A percentile compares a stretch with the other conserved stretches of the same genome.
phyloP scores from a whole-genome alignment of 2,329 filamentous ascomycete genomes.

The Cytospora mali region DNA sequence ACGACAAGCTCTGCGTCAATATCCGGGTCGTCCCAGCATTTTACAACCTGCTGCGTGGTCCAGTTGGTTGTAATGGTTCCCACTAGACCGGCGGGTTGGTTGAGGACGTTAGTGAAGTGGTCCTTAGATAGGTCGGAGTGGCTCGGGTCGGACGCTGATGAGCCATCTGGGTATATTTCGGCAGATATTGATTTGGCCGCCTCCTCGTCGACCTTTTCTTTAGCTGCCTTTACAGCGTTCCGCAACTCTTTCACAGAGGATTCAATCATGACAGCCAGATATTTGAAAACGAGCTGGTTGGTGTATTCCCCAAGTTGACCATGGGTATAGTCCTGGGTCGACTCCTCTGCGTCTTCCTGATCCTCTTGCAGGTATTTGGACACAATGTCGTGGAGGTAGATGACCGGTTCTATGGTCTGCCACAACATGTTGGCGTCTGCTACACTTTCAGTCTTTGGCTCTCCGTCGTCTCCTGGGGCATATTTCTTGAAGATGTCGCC shows the following conservation, averaged over 20 bases:
- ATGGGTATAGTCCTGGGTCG: slow-evolving; percentile 29
- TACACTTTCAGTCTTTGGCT: slow-evolving; percentile 8
- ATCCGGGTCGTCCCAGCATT: slow-evolving; percentile 68
- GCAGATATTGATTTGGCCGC: slow-evolving; percentile 36
- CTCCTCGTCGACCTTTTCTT: slow-evolving; percentile 36
- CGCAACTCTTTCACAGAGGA: slow-evolving; percentile 37
- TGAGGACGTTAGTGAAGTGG: slow-evolving; percentile 61
- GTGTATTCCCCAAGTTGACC: slow-evolving; percentile 36
- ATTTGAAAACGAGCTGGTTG: slow-evolving; percentile 36
- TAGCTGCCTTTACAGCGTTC: slow-evolving; percentile 37
- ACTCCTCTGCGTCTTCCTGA: slow-evolving; percentile 33
- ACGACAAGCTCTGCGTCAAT: slow-evolving; percentile 64
- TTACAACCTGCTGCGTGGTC: slow-evolving; percentile 66
- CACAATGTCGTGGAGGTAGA: slow-evolving; percentile 36
- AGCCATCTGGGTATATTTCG: slow-evolving; percentile 34
- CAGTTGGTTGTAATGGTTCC: slow-evolving; percentile 65
- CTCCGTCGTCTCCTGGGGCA: slow-evolving; percentile 8
- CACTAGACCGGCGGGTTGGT: slow-evolving; percentile 57
- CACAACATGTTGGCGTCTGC: slow-evolving; percentile 34
- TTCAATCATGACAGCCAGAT: slow-evolving; percentile 37
- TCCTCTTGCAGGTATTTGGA: slow-evolving; percentile 37
- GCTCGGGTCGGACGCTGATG: slow-evolving; percentile 55
- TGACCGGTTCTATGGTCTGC: slow-evolving; percentile 37
- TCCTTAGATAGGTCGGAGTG: slow-evolving; percentile 63
- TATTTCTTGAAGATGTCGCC: slow-evolving; percentile 35